Conservation (phyloP, 2,329 filamentous ascomycete genomes). For the Ophiostoma piceae region DNA sequence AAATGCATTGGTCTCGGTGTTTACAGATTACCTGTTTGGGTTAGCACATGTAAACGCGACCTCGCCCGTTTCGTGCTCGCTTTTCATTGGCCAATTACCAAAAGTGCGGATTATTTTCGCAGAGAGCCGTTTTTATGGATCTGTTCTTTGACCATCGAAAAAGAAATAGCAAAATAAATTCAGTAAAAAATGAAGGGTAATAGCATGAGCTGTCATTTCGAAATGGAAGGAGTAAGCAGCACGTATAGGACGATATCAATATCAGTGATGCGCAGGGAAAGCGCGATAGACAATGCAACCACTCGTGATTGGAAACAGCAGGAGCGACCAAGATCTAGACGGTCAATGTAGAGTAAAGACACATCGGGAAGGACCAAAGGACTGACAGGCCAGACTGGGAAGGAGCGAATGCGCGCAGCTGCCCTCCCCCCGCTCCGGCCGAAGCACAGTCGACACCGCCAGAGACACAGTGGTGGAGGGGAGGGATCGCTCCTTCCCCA, state of each 20-base stretch:
- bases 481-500: conserved; percentile 8
- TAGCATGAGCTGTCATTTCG: neutral
- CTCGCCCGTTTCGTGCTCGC: neutral
- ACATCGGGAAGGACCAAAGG: conserved; percentile 17
- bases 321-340: neutral
- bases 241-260: neutral
- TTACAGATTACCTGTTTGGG: conserved; percentile 21
- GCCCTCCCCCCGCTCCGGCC: conserved; percentile 2
- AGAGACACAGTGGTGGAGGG: neutral
- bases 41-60: conserved; percentile 15
- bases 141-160: neutral
- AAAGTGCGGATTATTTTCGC: conserved; percentile 12
- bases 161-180: neutral
- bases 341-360: neutral
- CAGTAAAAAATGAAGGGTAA: neutral
- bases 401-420: conserved; percentile 18
- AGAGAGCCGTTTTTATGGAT: conserved; percentile 9
- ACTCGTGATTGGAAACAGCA: conserved; percentile 7
- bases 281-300: neutral
- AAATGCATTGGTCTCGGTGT: conserved; percentile 13
- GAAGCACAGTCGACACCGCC: conserved; percentile 14
- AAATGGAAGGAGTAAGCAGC: conserved; percentile 13
- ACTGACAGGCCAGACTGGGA: conserved; percentile 14
- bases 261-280: neutral
- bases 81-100: neutral